Conservation (phyloP, 2,329 filamentous ascomycete genomes). For the Aureobasidium sp. region DNA sequence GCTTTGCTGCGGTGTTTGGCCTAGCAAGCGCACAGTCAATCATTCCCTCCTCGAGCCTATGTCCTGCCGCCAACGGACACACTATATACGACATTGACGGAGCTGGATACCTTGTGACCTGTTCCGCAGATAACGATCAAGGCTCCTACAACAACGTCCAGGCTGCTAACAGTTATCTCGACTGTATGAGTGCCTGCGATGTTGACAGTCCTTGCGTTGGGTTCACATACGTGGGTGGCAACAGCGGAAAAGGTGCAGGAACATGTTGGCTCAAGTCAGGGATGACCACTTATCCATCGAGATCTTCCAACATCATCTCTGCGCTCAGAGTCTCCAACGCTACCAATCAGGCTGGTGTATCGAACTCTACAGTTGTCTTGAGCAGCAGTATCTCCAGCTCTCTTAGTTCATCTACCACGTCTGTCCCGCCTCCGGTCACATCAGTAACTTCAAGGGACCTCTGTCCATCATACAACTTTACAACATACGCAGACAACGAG, state of each 20-base stretch:
- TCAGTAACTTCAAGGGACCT: not conserved
- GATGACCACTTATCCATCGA: conserved; percentile 10
- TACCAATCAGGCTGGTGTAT: not conserved
- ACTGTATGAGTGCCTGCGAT: conserved; percentile 14
- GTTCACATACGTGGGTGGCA: conserved; percentile 13
- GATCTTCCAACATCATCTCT: conserved; percentile 7
- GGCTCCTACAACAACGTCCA: conserved; percentile 11
- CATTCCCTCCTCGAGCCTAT: conserved; percentile 8
- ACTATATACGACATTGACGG: conserved; percentile 15
- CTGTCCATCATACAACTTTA: not conserved
- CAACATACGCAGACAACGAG: conserved; percentile 1
- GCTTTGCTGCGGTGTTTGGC: not conserved
- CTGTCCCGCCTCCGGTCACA: conserved; percentile 11
- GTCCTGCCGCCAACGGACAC: conserved; percentile 18
- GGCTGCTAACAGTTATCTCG: conserved; percentile 11
- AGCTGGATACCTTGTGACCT: conserved; percentile 3
- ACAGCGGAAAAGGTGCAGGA: conserved; percentile 12
- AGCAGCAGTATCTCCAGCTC: conserved; percentile 5
- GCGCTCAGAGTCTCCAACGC: conserved; percentile 4
- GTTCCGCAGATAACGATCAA: conserved; percentile 5
- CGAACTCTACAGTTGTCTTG: conserved; percentile 16
- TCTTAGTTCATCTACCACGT: not conserved
- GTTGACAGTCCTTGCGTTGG: conserved; percentile 2
- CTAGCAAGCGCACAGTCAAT: not conserved
- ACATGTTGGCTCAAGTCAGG: conserved; percentile 19